Conservation (phyloP, 176 grass and related monocot species). For the Juncus inflexus region DNA sequence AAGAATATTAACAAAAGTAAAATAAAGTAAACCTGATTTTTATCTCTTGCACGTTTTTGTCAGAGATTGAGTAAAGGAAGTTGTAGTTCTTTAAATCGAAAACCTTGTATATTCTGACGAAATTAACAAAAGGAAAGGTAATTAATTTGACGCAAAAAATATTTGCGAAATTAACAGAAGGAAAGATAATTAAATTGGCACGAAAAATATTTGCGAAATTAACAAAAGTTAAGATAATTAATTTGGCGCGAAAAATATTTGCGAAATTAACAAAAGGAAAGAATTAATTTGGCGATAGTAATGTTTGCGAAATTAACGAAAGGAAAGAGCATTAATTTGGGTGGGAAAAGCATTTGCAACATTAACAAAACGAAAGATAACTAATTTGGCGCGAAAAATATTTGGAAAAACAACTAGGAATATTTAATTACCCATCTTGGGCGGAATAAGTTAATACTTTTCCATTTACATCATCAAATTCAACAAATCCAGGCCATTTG, state of each 20-base stretch:
- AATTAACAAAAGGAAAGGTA: not conserved
- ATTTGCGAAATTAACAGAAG: too few species aligned
- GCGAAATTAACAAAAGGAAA: too few species aligned
- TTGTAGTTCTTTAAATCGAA: conserved; percentile 96
- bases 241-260: too few species aligned
- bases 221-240: too few species aligned
- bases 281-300: not conserved
- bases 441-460: conserved; percentile 94
- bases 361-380: too few species aligned
- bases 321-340: too few species aligned
- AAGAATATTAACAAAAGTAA: not conserved
- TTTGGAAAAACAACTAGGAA: not conserved
- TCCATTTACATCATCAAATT: conserved; percentile 97
- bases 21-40: conserved; percentile 70
- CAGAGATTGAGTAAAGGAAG: conserved; percentile 77
- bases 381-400: too few species aligned
- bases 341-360: too few species aligned
- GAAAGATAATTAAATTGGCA: too few species aligned
- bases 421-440: conserved; percentile 59
- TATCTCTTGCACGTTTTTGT: conserved; percentile 91
- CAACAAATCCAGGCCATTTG: conserved; percentile 96
- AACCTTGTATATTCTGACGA: conserved; percentile 86
- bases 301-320: not conserved
- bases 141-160: too few species aligned
- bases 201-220: too few species aligned